A percentile compares a stretch with the other conserved stretches of the same genome.
These are phyloP conservation scores for Paracamarosporium sp. DNA, from an alignment of 2,329 filamentous ascomycete genomes.

Conservation along the genomic window DNA sequence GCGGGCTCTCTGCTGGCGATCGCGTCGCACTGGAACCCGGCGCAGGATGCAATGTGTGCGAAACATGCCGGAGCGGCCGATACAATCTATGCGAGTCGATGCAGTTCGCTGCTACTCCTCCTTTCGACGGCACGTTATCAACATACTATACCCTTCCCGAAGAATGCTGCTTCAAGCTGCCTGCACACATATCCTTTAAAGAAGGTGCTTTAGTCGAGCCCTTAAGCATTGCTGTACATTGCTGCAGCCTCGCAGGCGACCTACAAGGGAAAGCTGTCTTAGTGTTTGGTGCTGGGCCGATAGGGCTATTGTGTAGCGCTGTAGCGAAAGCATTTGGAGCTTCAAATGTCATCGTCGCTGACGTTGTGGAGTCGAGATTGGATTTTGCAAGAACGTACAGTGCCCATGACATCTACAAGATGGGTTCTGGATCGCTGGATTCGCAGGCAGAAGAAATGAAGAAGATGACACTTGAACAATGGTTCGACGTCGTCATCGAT, in stretches of 20 bases:
- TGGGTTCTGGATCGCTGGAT: slow-evolving; percentile 12
- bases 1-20: slow-evolving; percentile 23
- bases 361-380: slow-evolving; percentile 15
- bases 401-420: slow-evolving; percentile 15
- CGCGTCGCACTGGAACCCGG: slow-evolving; percentile 35
- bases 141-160: slow-evolving; percentile 21
- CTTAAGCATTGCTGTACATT: slow-evolving; percentile 26
- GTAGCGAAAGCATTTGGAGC: slow-evolving; percentile 20
- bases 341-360: slow-evolving; percentile 10
- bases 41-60: slow-evolving; percentile 23
- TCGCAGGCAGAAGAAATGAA: slow-evolving; percentile 8
- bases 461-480: too few species aligned
- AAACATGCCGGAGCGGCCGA: slow-evolving; percentile 12
- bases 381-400: slow-evolving; percentile 16
- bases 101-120: slow-evolving; percentile 26
- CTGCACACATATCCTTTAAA: slow-evolving; percentile 16
- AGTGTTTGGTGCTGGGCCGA: slow-evolving; percentile 23
- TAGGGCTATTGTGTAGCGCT: slow-evolving; percentile 21
- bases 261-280: slow-evolving; percentile 13
- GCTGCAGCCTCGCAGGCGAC: slow-evolving; percentile 50
- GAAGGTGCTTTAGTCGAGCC: slow-evolving; percentile 30
- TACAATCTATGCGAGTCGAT: slow-evolving; percentile 31
- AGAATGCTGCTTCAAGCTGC: slow-evolving; percentile 25
- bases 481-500: slow-evolving; percentile 34
- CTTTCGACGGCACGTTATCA: slow-evolving; percentile 24